These are phyloP conservation scores for Saccharomycopsis synnaedendra DNA, from an alignment of 805 yeast species.

Conservation along the genomic window DNA sequence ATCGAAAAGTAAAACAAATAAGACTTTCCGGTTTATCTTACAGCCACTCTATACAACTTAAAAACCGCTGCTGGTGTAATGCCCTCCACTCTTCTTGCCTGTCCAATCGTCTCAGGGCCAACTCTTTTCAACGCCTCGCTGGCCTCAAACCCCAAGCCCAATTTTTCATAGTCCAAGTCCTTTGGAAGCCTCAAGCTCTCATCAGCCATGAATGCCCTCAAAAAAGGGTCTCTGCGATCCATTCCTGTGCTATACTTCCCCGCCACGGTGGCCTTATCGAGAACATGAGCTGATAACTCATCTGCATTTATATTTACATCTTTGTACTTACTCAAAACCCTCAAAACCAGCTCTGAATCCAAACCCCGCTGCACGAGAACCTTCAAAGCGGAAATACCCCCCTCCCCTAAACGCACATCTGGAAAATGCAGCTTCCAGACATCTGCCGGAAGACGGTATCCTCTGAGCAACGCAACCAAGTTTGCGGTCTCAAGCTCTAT, in stretches of 20 bases:
- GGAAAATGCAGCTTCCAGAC: conserved; percentile 43
- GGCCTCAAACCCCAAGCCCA: conserved; percentile 69
- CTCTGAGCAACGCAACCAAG: conserved; percentile 34
- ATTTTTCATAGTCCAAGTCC: conserved; percentile 45
- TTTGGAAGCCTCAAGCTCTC: conserved; percentile 65
- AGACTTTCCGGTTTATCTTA: background rate
- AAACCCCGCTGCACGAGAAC: conserved; percentile 22
- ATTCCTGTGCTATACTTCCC: conserved; percentile 78
- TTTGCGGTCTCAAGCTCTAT: conserved; percentile 36
- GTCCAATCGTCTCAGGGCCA: conserved; percentile 86
- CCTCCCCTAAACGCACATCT: conserved; percentile 25
- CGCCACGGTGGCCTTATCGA: conserved; percentile 59
- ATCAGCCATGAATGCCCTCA: conserved; percentile 74
- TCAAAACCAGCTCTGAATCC: background rate
- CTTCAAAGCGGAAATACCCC: conserved; percentile 56
- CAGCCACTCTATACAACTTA: conserved; percentile 50
- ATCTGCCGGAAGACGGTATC: conserved; percentile 37
- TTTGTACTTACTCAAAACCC: conserved; percentile 23
- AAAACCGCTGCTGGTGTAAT: conserved; percentile 89
- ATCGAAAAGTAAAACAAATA: too few relatives aligned
- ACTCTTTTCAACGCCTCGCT: conserved; percentile 55
- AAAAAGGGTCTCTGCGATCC: conserved; percentile 55
- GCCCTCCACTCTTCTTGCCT: conserved; percentile 90
- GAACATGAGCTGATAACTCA: conserved; percentile 33
- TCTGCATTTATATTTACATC: conserved; percentile 4